phyloP scores from a whole-genome alignment of 805 yeast genomes.

The Nakazawaea wyomingensis region DNA sequence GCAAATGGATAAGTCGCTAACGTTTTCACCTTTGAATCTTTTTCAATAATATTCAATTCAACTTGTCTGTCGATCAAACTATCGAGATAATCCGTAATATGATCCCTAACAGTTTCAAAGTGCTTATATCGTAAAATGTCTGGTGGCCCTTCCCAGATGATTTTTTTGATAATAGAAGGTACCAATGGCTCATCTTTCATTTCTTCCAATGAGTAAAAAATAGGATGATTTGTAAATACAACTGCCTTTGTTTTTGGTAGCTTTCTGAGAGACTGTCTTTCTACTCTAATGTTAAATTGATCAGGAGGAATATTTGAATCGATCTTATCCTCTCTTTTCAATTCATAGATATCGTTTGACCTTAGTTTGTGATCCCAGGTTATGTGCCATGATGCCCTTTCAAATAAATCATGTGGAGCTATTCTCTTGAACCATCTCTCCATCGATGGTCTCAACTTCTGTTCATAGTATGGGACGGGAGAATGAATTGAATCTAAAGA shows the following conservation, averaged over 20 bases:
- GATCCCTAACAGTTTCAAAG: slow-evolving; percentile 53
- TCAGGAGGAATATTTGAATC: slow-evolving; percentile 39
- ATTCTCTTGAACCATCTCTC: slow-evolving; percentile 64
- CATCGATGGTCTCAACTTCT: slow-evolving; percentile 62
- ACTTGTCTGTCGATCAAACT: slow-evolving; percentile 50
- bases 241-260: slow-evolving; percentile 61
- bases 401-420: slow-evolving; percentile 57
- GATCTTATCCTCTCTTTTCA: slow-evolving; percentile 38
- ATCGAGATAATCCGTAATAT: slow-evolving; percentile 53
- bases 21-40: slow-evolving; percentile 54
- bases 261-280: slow-evolving; percentile 64
- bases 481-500: slow-evolving; percentile 59
- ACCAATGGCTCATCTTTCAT: slow-evolving; percentile 76
- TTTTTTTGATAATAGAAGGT: slow-evolving; percentile 58
- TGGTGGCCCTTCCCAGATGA: slow-evolving; percentile 61
- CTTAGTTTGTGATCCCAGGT: slow-evolving; percentile 67
- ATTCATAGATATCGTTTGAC: slow-evolving; percentile 48
- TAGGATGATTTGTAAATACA: slow-evolving; percentile 69
- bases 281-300: slow-evolving; percentile 64
- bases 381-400: slow-evolving; percentile 70
- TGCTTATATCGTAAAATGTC: slow-evolving; percentile 59
- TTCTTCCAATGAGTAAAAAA: slow-evolving; percentile 71
- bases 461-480: slow-evolving; percentile 64
- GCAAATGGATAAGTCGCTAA: slow-evolving; percentile 64
- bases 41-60: slow-evolving; percentile 46